Evolutionary conservation across 2,329 filamentous ascomycete genomes (phyloP).

Genomic region (Basipetospora sp.): DNA sequence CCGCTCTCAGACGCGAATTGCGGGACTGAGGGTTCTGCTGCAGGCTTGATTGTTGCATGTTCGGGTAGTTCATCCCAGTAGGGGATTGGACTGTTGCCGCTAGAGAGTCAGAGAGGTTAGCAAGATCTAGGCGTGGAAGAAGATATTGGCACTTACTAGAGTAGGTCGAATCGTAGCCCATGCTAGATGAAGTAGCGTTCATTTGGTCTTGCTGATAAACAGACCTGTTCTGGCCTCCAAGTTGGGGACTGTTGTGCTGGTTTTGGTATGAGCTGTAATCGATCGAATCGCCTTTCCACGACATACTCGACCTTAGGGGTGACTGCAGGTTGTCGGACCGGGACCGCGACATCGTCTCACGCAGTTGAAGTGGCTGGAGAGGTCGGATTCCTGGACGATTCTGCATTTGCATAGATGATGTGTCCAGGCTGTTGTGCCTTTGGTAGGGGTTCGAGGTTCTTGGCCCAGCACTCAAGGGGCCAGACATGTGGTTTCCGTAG

Average conservation of each 20-base stretch:
- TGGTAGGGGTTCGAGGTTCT: conserved; percentile 38
- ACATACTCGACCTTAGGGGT: conserved; percentile 44
- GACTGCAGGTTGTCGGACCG: conserved; percentile 45
- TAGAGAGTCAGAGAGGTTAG: conserved; percentile 11
- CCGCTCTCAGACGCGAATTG: conserved; percentile 32
- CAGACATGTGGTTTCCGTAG: conserved; percentile 33
- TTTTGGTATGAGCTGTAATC: conserved; percentile 40
- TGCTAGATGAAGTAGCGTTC: conserved; percentile 23
- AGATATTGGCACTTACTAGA: conserved; percentile 26
- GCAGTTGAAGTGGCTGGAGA: conserved; percentile 42
- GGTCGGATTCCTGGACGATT: conserved; percentile 32
- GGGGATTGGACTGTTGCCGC: conserved; percentile 34
- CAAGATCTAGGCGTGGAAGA: too few species aligned
- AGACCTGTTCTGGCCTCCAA: conserved; percentile 31
- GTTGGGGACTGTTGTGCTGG: conserved; percentile 28
- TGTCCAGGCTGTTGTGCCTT: conserved; percentile 32
- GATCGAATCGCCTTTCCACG: conserved; percentile 46
- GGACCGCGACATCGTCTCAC: conserved; percentile 41
- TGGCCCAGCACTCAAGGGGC: conserved; percentile 31
- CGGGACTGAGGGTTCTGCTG: conserved; percentile 29
- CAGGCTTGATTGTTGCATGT: conserved; percentile 18
- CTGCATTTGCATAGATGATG: conserved; percentile 28
- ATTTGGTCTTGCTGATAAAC: conserved; percentile 37
- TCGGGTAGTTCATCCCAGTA: conserved; percentile 34
- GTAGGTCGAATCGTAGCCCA: conserved; percentile 38